Evolutionary conservation across 163 green algal genomes (phyloP).

Genomic region (Chlorella variabilis): DNA sequence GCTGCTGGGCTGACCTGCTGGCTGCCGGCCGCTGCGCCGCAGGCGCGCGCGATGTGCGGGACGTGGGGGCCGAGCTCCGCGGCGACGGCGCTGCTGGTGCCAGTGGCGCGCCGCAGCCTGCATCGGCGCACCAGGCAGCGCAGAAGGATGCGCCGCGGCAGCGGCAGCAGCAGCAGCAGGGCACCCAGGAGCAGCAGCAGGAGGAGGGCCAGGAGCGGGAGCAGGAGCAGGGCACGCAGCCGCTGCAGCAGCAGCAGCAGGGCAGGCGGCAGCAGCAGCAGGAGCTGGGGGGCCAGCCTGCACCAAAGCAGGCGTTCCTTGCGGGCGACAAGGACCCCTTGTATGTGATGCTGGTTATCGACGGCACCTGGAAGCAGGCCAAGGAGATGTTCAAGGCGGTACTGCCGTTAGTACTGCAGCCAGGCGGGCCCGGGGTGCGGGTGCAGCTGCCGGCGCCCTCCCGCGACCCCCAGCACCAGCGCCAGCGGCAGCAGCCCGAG

Average conservation of each 20-base stretch:
- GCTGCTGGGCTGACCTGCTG: no score
- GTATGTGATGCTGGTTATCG: conserved; percentile 66
- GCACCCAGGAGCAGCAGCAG: not conserved
- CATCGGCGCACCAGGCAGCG: not conserved
- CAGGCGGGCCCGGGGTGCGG: not conserved
- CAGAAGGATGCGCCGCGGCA: not conserved
- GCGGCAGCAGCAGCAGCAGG: not conserved
- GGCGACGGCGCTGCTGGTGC: not conserved
- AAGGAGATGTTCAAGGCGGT: conserved; percentile 62
- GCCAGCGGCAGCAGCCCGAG: not conserved
- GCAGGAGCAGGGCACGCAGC: not conserved
- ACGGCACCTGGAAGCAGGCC: conserved; percentile 72
- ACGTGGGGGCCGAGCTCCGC: not conserved
- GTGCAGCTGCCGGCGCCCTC: conserved; percentile 35
- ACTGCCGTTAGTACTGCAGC: conserved; percentile 14
- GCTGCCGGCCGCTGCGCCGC: not conserved
- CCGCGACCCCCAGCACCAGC: not conserved
- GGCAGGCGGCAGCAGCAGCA: not conserved
- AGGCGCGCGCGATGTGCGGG: not conserved
- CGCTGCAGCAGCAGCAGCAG: not conserved
- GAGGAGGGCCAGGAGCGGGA: not conserved
- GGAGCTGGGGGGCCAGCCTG: not conserved
- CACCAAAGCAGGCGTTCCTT: not conserved
- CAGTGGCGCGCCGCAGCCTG: not conserved
- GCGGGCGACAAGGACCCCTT: not conserved